These are phyloP conservation scores for Gamsiella multidivaricata DNA, from an alignment of 192 early-diverging fungal genomes.

Conservation along the genomic window DNA sequence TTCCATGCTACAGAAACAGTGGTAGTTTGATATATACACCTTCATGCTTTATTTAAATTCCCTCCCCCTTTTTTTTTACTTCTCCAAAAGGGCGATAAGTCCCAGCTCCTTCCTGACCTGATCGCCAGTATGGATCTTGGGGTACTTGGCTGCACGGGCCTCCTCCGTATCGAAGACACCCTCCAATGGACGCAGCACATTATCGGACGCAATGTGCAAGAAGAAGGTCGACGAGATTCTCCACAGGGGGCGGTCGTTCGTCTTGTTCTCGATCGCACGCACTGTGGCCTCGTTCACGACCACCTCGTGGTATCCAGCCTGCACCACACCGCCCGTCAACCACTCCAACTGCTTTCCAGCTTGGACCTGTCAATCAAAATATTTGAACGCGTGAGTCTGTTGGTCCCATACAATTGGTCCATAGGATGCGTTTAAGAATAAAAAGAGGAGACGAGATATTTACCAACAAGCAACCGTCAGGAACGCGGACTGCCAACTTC, in stretches of 20 bases:
- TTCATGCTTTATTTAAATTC: too few relatives aligned
- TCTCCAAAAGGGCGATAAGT: conserved; percentile 67
- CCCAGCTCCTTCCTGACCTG: conserved; percentile 74
- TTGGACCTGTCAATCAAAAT: conserved; percentile 57
- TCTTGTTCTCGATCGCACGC: conserved; percentile 63
- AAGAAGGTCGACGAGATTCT: conserved; percentile 80
- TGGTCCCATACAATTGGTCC: neutral
- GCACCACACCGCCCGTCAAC: conserved; percentile 72
- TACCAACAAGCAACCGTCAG: conserved; percentile 69
- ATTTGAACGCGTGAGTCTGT: too few relatives aligned
- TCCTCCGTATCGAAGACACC: conserved; percentile 54
- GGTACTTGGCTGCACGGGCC: conserved; percentile 69
- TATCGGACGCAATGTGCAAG: conserved; percentile 76
- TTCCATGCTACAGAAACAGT: too few relatives aligned
- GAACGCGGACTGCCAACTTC: conserved; percentile 71
- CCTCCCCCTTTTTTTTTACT: too few relatives aligned
- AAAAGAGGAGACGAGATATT: too few relatives aligned
- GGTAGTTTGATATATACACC: too few relatives aligned
- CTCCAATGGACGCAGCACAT: conserved; percentile 64
- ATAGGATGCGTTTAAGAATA: neutral
- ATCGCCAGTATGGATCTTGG: conserved; percentile 67
- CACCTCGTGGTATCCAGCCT: conserved; percentile 80
- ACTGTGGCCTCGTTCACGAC: conserved; percentile 68
- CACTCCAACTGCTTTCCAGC: conserved; percentile 75
- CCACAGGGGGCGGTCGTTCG: conserved; percentile 70